These are phyloP conservation scores for Lycium ferocissimum DNA, from an alignment of 257 asterid genomes.

Conservation along the genomic window DNA sequence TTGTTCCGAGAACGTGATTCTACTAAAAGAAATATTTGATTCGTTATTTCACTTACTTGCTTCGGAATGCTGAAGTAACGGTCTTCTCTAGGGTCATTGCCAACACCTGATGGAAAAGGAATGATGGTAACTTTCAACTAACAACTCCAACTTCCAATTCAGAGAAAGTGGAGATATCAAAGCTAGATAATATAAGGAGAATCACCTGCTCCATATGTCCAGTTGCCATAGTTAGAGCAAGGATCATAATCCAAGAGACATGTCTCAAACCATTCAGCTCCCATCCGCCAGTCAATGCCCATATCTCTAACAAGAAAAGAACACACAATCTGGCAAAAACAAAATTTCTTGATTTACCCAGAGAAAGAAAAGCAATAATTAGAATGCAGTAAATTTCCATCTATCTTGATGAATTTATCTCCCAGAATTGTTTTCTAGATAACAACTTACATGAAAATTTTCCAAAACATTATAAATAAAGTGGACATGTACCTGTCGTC, in stretches of 20 bases:
- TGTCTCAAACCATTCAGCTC: conserved; percentile 99
- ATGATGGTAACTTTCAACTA: not conserved
- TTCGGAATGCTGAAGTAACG: conserved; percentile 97
- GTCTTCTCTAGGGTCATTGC: conserved; percentile 96
- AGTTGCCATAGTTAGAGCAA: conserved; percentile 93
- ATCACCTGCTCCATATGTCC: conserved; percentile 98
- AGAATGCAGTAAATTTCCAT: not conserved
- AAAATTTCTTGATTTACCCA: not conserved
- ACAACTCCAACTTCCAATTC: conserved; percentile 19
- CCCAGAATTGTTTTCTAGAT: not conserved
- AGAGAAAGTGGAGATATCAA: not conserved
- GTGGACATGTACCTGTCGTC: conserved; percentile 70
- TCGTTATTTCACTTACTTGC: conserved; percentile 56
- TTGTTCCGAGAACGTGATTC: not conserved
- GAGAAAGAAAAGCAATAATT: not conserved
- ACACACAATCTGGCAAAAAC: conserved; percentile 71
- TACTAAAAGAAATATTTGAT: not conserved
- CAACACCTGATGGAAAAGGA: conserved; percentile 63
- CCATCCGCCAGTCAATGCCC: conserved; percentile 99
- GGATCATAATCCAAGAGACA: conserved; percentile 95
- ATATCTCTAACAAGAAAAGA: conserved; percentile 98
- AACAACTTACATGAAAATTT: not conserved
- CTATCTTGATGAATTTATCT: not conserved
- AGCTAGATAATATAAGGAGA: conserved; percentile 16
- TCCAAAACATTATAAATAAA: not conserved